Base-by-base conservation (phyloP, 139 green algal species). In the Desmodesmus armatus region DNA sequence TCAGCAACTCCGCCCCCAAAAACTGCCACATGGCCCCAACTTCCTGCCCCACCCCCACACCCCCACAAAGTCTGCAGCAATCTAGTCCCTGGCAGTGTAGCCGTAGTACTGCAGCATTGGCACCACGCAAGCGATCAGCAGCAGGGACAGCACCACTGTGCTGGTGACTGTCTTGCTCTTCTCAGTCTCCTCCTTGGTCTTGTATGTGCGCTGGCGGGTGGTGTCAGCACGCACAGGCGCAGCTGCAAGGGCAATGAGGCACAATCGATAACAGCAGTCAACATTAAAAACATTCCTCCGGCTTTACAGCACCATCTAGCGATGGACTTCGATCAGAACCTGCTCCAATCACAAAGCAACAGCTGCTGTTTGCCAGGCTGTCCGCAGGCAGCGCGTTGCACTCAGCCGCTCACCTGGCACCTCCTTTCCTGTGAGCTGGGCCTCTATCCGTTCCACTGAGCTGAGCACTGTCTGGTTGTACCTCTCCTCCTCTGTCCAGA, bases 61-160 rank as follows among this genome's bases (percentile, higher is more conserved):
- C 27, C 4, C 5, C 11, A 58, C 73, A 41, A 17, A 33, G 6
- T 33, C 37, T 17, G 27, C 47, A 47, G 2, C 53, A 58, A 31
- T 7, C 41, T 15, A 82, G 76, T 82, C 76, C 37, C 76, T 71
- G 35, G 76, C 76, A 55, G 76, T 82, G 76, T 82, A 82, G 35
- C 76, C 93, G 66, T 91, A 95, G 89, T 95, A 96, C 88, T 99
- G 96, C 60, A 98, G 83, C 96, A 99, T 99, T 70, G 96, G 96
- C 83, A 99, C 97, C 11, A 99, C 94, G 40, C 98, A 92, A 5
- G 96, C 91, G 81, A 99, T 99, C 70, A 98, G 63, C 29, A 99
- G 92, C 76, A 99, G 93, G 0, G 92, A 95, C 44, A 92, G 82
- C 33, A 99, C 97, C 21, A 99, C 95, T 33, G 94, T 96, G 60